Conservation (phyloP, 2,329 filamentous ascomycete genomes). For the Ceratocystiopsis brevicomis region DNA sequence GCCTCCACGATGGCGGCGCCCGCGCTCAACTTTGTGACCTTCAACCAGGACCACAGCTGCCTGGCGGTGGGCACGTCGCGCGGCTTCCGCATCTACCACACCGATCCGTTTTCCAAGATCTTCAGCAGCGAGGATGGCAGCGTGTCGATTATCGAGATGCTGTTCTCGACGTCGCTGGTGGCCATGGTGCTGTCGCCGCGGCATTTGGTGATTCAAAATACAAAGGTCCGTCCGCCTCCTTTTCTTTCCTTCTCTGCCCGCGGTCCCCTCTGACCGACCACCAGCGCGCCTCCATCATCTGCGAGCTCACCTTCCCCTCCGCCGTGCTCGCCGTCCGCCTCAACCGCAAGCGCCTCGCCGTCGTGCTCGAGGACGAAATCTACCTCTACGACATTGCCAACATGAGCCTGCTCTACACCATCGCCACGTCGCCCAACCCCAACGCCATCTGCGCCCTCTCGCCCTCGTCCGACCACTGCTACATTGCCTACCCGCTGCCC, state of each 20-base stretch:
- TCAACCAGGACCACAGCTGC: conserved; percentile 97
- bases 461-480: conserved; percentile 88
- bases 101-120: conserved; percentile 86
- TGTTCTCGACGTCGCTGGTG: conserved; percentile 93
- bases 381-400: conserved; percentile 98
- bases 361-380: conserved; percentile 87
- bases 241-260: not conserved
- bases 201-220: conserved; percentile 90
- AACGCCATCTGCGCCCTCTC: conserved; percentile 82
- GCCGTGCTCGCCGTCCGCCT: conserved; percentile 83
- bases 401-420: conserved; percentile 86
- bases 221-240: conserved; percentile 44
- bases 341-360: conserved; percentile 83
- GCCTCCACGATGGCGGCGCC: conserved; percentile 40
- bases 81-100: conserved; percentile 92
- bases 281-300: conserved; percentile 63
- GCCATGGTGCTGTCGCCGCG: conserved; percentile 83
- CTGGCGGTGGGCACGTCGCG: conserved; percentile 86
- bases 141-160: conserved; percentile 92
- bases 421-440: conserved; percentile 85
- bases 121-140: conserved; percentile 91
- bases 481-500: conserved; percentile 81
- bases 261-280: no score
- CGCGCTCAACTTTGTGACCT: conserved; percentile 91
- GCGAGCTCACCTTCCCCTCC: conserved; percentile 96